Conservation (phyloP, 2,329 filamentous ascomycete genomes). For the Phyllosticta citriasiana region DNA sequence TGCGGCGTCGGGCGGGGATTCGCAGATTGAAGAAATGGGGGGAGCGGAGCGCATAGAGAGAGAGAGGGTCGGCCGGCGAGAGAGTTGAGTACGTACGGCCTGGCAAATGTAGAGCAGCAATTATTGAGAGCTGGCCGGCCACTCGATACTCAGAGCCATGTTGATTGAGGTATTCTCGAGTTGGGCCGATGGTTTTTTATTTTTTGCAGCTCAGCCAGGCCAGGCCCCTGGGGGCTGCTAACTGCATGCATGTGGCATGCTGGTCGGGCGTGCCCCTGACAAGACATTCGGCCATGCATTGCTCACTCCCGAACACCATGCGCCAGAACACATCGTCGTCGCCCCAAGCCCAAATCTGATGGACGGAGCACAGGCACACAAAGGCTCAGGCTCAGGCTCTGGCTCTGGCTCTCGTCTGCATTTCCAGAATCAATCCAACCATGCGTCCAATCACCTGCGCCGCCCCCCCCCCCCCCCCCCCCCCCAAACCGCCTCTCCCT, state of each 20-base stretch:
- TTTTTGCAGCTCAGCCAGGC: neutral
- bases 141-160: neutral
- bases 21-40: neutral
- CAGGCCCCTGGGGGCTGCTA: neutral
- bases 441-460: neutral
- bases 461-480: neutral
- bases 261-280: neutral
- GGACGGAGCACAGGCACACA: neutral
- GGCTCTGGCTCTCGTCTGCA: neutral
- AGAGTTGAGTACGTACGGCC: neutral
- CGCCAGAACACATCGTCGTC: neutral
- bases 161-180: too few relatives aligned
- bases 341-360: neutral
- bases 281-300: neutral
- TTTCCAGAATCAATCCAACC: slow-evolving; percentile 1
- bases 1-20: neutral
- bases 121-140: neutral
- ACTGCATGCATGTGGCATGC: neutral
- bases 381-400: neutral
- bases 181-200: neutral
- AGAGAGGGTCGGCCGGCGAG: neutral
- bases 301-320: neutral
- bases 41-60: neutral
- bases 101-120: neutral
- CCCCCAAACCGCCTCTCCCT: neutral